These are phyloP conservation scores for Claviceps pazoutovae DNA, from an alignment of 2,329 filamentous ascomycete genomes.

Conservation along the genomic window DNA sequence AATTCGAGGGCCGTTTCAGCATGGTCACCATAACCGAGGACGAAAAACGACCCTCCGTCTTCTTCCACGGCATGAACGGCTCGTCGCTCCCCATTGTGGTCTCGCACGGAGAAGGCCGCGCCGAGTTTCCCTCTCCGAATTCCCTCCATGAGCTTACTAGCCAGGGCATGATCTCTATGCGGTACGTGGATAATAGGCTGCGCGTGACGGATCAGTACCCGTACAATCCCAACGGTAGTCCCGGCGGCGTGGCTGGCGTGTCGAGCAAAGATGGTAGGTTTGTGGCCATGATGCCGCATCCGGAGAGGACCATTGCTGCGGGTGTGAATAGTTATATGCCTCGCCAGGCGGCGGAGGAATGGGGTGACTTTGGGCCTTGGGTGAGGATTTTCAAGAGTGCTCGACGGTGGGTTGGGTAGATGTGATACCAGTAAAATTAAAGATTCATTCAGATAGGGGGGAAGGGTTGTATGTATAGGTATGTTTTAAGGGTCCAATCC, in stretches of 20 bases:
- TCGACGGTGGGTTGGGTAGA: constrained; percentile 69
- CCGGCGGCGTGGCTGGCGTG: constrained; percentile 67
- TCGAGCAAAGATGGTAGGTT: constrained; percentile 66
- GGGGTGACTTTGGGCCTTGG: constrained; percentile 79
- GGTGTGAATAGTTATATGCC: constrained; percentile 68
- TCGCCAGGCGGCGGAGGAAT: constrained; percentile 39
- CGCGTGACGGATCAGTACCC: constrained; percentile 71
- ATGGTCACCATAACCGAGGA: constrained; percentile 67
- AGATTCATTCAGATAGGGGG: too few species aligned
- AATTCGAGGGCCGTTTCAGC: constrained; percentile 77
- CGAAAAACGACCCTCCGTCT: constrained; percentile 50
- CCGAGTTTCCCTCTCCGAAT: constrained; percentile 47
- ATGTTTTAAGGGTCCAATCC: too few species aligned
- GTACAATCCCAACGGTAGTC: constrained; percentile 75
- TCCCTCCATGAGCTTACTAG: constrained; percentile 42
- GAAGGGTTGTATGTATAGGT: too few species aligned
- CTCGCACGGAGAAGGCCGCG: constrained; percentile 83
- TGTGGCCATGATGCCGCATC: constrained; percentile 85
- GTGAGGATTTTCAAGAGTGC: constrained; percentile 75
- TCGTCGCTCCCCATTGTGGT: constrained; percentile 73
- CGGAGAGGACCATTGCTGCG: constrained; percentile 74
- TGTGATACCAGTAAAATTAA: too few species aligned
- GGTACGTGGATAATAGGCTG: constrained; percentile 72
- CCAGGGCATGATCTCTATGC: constrained; percentile 58
- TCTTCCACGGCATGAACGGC: constrained; percentile 78